phyloP scores from a whole-genome alignment of 192 early-diverging fungal species.

The Bifiguratus adelaidae region DNA sequence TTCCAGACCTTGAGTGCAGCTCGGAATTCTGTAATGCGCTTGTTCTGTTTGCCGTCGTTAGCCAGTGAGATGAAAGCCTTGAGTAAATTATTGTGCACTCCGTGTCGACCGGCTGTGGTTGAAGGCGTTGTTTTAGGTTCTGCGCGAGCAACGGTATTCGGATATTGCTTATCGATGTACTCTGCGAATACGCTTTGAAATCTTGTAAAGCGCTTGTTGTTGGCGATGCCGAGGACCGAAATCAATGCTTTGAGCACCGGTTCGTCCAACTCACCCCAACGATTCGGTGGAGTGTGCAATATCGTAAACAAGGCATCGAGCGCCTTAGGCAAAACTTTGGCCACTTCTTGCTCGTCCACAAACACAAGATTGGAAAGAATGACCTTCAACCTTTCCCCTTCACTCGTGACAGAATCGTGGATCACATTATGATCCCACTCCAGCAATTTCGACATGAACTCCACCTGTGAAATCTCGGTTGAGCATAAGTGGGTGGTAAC shows the following conservation, averaged over 20 bases:
- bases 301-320: slow-evolving; percentile 54
- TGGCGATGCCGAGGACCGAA: slow-evolving; percentile 42
- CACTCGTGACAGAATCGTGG: slow-evolving; percentile 4
- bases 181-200: slow-evolving; percentile 43
- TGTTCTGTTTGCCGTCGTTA: slow-evolving; percentile 14
- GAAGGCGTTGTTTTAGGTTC: no score
- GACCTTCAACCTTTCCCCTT: slow-evolving; percentile 16
- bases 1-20: slow-evolving; percentile 52
- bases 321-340: slow-evolving; percentile 53
- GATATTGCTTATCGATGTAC: slow-evolving; percentile 44
- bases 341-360: slow-evolving; percentile 55
- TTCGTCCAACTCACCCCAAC: slow-evolving; percentile 20
- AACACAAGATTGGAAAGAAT: slow-evolving; percentile 37
- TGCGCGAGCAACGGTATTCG: background rate
- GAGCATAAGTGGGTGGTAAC: slow-evolving; percentile 52
- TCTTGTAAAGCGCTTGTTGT: slow-evolving; percentile 47
- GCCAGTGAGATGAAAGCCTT: background rate
- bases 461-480: slow-evolving; percentile 54
- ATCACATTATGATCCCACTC: slow-evolving; percentile 40
- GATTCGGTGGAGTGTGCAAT: slow-evolving; percentile 23
- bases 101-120: background rate
- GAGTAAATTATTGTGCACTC: no score
- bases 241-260: slow-evolving; percentile 39
- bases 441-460: slow-evolving; percentile 47
- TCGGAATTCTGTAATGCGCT: slow-evolving; percentile 30